phyloP scores from a whole-genome alignment of 2,329 filamentous ascomycete species.

The Hymenoscyphus linearis region DNA sequence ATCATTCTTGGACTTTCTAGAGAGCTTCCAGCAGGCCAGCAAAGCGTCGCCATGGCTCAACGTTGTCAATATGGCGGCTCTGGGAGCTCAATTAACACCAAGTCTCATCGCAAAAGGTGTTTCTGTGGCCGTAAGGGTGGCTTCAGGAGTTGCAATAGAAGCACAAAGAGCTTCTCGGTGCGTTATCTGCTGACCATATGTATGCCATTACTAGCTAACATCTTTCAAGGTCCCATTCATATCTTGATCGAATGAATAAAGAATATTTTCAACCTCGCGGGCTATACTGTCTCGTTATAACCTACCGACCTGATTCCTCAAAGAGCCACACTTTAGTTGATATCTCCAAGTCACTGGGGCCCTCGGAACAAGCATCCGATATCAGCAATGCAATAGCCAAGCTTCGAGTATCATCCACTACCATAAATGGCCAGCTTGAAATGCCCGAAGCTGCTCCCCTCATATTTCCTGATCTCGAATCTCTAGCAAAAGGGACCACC shows the following conservation, averaged over 20 bases:
- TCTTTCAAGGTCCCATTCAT: conserved; percentile 38
- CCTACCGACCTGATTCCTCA: conserved; percentile 41
- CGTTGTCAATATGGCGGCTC: conserved; percentile 37
- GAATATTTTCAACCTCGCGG: conserved; percentile 53
- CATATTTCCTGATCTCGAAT: conserved; percentile 36
- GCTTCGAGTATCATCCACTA: conserved; percentile 33
- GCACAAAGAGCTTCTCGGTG: conserved; percentile 31
- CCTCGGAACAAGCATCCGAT: background rate
- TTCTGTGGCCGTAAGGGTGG: conserved; percentile 38
- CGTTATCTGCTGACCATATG: background rate
- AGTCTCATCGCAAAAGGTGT: conserved; percentile 37
- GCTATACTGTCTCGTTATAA: conserved; percentile 50
- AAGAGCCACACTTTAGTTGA: conserved; percentile 25
- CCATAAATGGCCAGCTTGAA: conserved; percentile 35
- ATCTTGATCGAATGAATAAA: conserved; percentile 51
- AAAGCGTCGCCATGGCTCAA: conserved; percentile 35
- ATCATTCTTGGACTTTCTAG: conserved; percentile 43
- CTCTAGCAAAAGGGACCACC: conserved; percentile 22
- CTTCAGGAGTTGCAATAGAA: conserved; percentile 38
- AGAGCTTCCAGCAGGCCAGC: conserved; percentile 40
- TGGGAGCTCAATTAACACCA: conserved; percentile 36
- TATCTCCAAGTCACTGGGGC: conserved; percentile 23
- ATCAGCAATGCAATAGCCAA: conserved; percentile 7
- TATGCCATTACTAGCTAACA: background rate
- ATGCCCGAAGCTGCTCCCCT: conserved; percentile 37